Evolutionary conservation across 2,329 filamentous ascomycete species (phyloP).

Genomic region (Alternaria novae-zelandiae): DNA sequence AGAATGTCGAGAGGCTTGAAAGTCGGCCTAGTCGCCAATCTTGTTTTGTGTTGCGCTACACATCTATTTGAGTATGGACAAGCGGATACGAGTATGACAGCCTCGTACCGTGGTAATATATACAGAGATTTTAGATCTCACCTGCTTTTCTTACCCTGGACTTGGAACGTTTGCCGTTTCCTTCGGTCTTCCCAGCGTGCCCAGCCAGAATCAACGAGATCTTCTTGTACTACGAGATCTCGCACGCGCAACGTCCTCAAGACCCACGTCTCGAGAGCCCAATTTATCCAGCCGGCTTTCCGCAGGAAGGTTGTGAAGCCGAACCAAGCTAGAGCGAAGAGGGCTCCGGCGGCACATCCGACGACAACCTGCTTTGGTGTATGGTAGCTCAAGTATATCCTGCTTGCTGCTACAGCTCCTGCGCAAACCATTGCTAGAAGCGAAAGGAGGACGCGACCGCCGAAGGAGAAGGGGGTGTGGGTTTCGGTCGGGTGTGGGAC

Average conservation of each 20-base stretch:
- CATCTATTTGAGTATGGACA: not conserved
- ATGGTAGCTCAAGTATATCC: slow-evolving; percentile 93
- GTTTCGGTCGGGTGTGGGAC: slow-evolving; percentile 54
- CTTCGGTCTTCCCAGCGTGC: slow-evolving; percentile 78
- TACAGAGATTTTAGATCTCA: slow-evolving; percentile 9
- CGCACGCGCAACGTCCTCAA: slow-evolving; percentile 73
- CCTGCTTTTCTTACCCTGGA: slow-evolving; percentile 35
- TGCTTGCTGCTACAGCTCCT: slow-evolving; percentile 72
- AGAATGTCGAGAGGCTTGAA: not conserved
- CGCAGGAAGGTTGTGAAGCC: slow-evolving; percentile 70
- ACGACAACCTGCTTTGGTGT: slow-evolving; percentile 86
- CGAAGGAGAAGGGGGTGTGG: slow-evolving; percentile 63
- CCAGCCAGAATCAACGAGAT: slow-evolving; percentile 91
- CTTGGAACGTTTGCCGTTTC: slow-evolving; percentile 27
- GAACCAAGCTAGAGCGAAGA: slow-evolving; percentile 82
- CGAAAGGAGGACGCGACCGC: slow-evolving; percentile 65
- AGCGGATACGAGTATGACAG: not conserved
- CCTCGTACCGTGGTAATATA: not conserved
- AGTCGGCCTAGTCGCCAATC: not conserved
- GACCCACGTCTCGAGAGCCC: slow-evolving; percentile 71
- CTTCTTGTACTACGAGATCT: slow-evolving; percentile 86
- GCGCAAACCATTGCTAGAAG: slow-evolving; percentile 50
- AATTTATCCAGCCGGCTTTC: slow-evolving; percentile 71
- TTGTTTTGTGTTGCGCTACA: not conserved
- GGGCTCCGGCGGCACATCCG: slow-evolving; percentile 72